These are phyloP conservation scores for Sarocladium brachiariae DNA, from an alignment of 2,329 filamentous ascomycete genomes.

Conservation along the genomic window DNA sequence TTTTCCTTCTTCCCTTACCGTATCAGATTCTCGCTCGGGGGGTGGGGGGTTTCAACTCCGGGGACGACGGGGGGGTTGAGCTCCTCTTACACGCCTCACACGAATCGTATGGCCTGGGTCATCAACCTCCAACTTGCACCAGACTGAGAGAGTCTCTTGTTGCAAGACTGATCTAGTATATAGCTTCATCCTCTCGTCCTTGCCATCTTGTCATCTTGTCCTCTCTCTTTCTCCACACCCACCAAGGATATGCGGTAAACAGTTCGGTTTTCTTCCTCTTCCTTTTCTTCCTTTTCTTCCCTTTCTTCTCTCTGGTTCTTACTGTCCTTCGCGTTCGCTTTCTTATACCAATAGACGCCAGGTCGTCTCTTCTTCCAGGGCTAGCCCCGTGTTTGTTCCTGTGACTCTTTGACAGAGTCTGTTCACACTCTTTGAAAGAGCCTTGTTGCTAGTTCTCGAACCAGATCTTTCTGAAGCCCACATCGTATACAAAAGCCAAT, in stretches of 20 bases:
- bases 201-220: background rate
- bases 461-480: background rate
- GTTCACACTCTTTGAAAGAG: slow-evolving; percentile 7
- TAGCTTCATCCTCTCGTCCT: background rate
- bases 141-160: too few species aligned
- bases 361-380: background rate
- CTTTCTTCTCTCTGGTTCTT: background rate
- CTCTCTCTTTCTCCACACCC: background rate
- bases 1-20: background rate
- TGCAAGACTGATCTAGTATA: background rate
- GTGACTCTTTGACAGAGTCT: slow-evolving; percentile 4
- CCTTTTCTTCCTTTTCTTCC: background rate
- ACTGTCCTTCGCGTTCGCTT: slow-evolving; percentile 1
- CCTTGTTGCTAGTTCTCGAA: background rate
- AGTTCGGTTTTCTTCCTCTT: background rate
- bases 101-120: too few species aligned
- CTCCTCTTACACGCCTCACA: too few species aligned
- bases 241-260: slow-evolving; percentile 2
- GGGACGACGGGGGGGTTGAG: background rate
- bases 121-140: background rate
- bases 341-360: background rate
- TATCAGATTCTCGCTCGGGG: background rate
- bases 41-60: background rate
- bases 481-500: background rate
- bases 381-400: slow-evolving; percentile 1